Conservation (phyloP, 176 grass and related monocot species). For the Urochloa ruziziensis region DNA sequence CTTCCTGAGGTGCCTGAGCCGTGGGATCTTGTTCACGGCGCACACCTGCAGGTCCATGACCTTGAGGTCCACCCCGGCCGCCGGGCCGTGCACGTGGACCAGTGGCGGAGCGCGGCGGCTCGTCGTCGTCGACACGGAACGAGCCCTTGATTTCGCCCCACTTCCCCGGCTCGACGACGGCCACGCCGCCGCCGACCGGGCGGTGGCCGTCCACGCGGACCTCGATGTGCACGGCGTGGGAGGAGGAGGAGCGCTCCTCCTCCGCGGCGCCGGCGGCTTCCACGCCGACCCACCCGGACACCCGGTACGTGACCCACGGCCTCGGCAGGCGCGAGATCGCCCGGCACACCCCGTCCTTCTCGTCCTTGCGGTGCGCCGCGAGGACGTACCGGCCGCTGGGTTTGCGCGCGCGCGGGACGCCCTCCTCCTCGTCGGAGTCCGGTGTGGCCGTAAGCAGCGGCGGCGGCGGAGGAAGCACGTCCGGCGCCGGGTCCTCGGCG, state of each 20-base stretch:
- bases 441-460: not conserved
- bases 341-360: constrained; percentile 47
- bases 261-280: not conserved
- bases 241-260: not conserved
- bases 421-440: not conserved
- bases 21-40: constrained; percentile 46
- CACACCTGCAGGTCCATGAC: constrained; percentile 55
- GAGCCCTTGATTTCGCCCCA: constrained; percentile 63
- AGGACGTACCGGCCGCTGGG: constrained; percentile 50
- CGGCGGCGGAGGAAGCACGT: not conserved
- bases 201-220: constrained; percentile 17
- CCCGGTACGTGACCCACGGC: constrained; percentile 54
- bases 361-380: constrained; percentile 30
- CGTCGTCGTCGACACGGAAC: constrained; percentile 45
- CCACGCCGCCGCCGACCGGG: constrained; percentile 40
- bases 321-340: constrained; percentile 17
- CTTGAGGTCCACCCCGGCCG: constrained; percentile 56
- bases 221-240: constrained; percentile 33
- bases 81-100: constrained; percentile 54
- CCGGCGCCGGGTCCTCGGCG: constrained; percentile 31
- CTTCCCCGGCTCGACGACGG: constrained; percentile 13
- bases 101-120: not conserved
- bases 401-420: not conserved
- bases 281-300: constrained; percentile 50
- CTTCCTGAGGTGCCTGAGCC: constrained; percentile 59